Conservation (phyloP, 345 rosid genomes). For the Sapria himalayana region DNA sequence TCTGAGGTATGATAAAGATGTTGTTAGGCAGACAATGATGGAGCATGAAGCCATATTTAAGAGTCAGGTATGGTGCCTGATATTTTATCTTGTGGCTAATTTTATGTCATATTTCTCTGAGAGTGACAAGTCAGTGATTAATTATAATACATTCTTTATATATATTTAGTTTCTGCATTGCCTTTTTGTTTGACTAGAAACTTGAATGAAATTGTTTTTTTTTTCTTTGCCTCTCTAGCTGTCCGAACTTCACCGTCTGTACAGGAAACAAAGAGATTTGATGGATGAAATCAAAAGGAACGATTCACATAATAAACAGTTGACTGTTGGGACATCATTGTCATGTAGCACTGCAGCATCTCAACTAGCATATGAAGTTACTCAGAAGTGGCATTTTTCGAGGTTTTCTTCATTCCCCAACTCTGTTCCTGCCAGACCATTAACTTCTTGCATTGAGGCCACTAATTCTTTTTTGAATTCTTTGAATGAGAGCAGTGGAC, state of each 20-base stretch:
- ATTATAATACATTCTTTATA: too few relatives aligned
- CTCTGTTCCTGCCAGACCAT: conserved; percentile 30
- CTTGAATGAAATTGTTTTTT: conserved; percentile 6
- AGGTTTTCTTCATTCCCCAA: conserved; percentile 36
- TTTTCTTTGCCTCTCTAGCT: conserved; percentile 23
- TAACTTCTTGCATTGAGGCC: conserved; percentile 22
- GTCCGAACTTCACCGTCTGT: conserved; percentile 48
- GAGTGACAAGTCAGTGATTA: too few relatives aligned
- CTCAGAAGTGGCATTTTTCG: conserved; percentile 45
- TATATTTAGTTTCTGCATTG: too few relatives aligned
- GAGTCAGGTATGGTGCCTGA: conserved; percentile 73
- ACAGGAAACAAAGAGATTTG: conserved; percentile 37
- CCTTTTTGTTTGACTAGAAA: too few relatives aligned
- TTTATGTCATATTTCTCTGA: too few relatives aligned
- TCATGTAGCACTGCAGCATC: conserved; percentile 39
- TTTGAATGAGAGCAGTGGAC: conserved; percentile 25
- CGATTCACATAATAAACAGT: conserved; percentile 17
- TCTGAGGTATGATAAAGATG: conserved; percentile 31
- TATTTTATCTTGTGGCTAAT: too few relatives aligned
- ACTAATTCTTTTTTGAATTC: conserved; percentile 36
- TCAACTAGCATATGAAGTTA: conserved; percentile 32
- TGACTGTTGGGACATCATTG: conserved; percentile 25
- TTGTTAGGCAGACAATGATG: conserved; percentile 53
- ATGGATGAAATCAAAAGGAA: conserved; percentile 48
- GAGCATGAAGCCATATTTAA: conserved; percentile 69